Percentiles rank a stretch among this genome's conserved stretches.
Evolutionary conservation across 345 rosid species (phyloP).

Genomic region (Arabis alpina): DNA sequence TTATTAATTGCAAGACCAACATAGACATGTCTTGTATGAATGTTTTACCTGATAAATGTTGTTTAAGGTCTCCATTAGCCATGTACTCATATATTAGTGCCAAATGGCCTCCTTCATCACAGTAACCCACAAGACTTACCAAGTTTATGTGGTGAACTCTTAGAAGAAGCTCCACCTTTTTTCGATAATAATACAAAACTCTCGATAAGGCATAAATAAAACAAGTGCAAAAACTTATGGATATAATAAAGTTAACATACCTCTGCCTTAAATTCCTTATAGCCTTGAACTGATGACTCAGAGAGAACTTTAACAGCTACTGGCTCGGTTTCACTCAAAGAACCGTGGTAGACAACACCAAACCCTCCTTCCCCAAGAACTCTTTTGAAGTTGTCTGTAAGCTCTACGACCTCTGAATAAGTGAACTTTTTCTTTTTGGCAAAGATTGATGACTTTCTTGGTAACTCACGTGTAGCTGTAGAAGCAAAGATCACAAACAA

Average conservation of each 20-base stretch:
- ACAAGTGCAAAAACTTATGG: neutral
- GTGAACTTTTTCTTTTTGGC: constrained; percentile 42
- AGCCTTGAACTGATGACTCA: constrained; percentile 50
- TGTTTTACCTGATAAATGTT: constrained; percentile 39
- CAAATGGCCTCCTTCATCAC: constrained; percentile 43
- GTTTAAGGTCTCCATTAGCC: constrained; percentile 43
- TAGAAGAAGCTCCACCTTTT: constrained; percentile 48
- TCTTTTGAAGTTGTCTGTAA: constrained; percentile 44
- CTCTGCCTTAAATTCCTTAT: constrained; percentile 50
- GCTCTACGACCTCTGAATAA: constrained; percentile 40
- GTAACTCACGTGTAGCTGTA: constrained; percentile 18
- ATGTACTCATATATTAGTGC: constrained; percentile 55
- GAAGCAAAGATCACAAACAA: neutral
- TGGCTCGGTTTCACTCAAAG: constrained; percentile 34
- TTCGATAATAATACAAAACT: neutral
- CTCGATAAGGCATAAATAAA: constrained; percentile 1
- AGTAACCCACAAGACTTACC: constrained; percentile 47
- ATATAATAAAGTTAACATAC: neutral
- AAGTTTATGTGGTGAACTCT: constrained; percentile 51
- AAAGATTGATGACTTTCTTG: constrained; percentile 24
- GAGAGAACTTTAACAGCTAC: constrained; percentile 54
- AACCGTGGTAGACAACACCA: constrained; percentile 50
- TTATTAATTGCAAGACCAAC: neutral
- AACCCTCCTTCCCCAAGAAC: constrained; percentile 52
- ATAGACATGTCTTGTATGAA: neutral